These are phyloP conservation scores for Termitomyces sp. DNA, from an alignment of 768 basidiomycete species.

Conservation along the genomic window DNA sequence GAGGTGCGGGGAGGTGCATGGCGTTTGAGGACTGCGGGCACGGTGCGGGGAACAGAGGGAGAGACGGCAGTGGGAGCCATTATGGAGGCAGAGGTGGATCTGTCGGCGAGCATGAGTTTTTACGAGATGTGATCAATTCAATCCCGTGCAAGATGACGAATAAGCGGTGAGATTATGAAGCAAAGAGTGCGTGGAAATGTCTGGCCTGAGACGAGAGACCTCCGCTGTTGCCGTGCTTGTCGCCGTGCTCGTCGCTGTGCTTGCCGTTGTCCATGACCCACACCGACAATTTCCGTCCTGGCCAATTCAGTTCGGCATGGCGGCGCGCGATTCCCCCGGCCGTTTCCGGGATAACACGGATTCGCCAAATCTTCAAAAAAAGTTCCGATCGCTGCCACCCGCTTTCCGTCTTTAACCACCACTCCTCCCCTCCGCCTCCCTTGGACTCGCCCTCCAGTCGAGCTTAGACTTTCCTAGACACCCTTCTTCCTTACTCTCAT, in stretches of 20 bases:
- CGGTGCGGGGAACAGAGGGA: background rate
- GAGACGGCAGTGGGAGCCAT: conserved; percentile 13
- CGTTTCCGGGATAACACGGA: conserved; percentile 33
- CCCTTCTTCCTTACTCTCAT: conserved; percentile 38
- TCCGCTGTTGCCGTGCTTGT: background rate
- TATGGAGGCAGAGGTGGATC: background rate
- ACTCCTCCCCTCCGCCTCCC: conserved; percentile 17
- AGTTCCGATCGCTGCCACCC: conserved; percentile 13
- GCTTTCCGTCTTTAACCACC: conserved; percentile 18
- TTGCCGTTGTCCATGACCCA: background rate
- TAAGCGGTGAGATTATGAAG: background rate
- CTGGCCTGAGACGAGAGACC: background rate
- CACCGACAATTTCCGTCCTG: background rate
- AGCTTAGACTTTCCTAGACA: conserved; percentile 25
- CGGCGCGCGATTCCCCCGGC: conserved; percentile 30
- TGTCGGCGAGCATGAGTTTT: background rate
- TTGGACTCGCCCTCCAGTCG: conserved; percentile 12
- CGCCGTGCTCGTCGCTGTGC: background rate
- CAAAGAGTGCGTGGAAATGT: background rate
- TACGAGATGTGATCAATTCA: background rate
- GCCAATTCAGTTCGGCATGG: conserved; percentile 14
- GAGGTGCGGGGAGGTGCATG: conserved; percentile 27
- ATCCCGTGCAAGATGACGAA: conserved; percentile 6
- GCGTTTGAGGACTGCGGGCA: conserved; percentile 6
- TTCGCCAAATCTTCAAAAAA: conserved; percentile 16